These are phyloP conservation scores for Candida albicans DNA, from an alignment of 1,139 yeast genomes.

Conservation along the genomic window DNA sequence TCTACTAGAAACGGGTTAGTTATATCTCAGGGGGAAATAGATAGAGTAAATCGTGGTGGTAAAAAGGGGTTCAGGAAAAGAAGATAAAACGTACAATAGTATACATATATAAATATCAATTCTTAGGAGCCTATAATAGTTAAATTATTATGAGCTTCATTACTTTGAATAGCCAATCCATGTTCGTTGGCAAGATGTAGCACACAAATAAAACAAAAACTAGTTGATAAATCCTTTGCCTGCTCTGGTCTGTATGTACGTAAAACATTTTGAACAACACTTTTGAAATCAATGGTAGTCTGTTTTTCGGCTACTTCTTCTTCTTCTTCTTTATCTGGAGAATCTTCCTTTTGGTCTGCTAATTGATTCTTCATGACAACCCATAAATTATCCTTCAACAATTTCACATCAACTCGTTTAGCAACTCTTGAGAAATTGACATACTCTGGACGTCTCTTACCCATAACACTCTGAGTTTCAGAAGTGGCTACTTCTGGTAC, in stretches of 20 bases:
- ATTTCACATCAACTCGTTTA: conserved; percentile 79
- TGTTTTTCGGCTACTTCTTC: conserved; percentile 5
- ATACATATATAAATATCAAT: not conserved
- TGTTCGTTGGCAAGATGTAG: conserved; percentile 89
- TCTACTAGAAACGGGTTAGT: conserved; percentile 80
- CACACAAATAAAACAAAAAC: conserved; percentile 83
- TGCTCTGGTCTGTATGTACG: conserved; percentile 52
- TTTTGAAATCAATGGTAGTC: conserved; percentile 40
- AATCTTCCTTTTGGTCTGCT: conserved; percentile 14
- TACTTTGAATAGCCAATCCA: conserved; percentile 64
- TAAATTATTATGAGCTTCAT: conserved; percentile 58
- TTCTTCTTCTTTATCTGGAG: conserved; percentile 11
- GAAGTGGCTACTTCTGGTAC: conserved; percentile 12
- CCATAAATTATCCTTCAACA: conserved; percentile 85
- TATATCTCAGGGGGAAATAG: conserved; percentile 70
- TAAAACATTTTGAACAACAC: conserved; percentile 52
- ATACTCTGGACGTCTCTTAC: conserved; percentile 56
- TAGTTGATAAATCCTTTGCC: conserved; percentile 71
- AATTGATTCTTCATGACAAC: conserved; percentile 35
- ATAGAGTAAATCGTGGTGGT: conserved; percentile 32
- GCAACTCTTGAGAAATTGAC: conserved; percentile 79
- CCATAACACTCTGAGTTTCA: conserved; percentile 28
- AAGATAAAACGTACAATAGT: not conserved
- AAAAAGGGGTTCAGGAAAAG: conserved; percentile 10
- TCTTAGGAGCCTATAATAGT: conserved; percentile 42